phyloP scores from a whole-genome alignment of 345 rosid genomes.

The Hibiscus syriacus region DNA sequence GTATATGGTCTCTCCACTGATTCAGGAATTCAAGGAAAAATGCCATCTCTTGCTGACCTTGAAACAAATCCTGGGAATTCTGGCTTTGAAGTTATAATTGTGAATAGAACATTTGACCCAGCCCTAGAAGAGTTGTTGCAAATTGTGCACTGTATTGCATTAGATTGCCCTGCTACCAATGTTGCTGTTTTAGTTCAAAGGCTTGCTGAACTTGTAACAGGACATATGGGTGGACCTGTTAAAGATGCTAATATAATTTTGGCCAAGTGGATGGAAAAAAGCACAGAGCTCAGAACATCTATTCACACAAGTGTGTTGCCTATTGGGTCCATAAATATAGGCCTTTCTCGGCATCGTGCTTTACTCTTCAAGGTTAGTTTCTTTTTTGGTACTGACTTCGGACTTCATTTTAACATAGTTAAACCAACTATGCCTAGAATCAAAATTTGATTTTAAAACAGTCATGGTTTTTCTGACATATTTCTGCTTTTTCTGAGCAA shows the following conservation, averaged over 20 bases:
- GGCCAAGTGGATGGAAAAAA: constrained; percentile 84
- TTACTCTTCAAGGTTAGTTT: constrained; percentile 86
- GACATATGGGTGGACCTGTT: constrained; percentile 92
- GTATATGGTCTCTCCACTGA: constrained; percentile 59
- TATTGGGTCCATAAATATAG: constrained; percentile 78
- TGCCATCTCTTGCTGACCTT: constrained; percentile 82
- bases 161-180: constrained; percentile 64
- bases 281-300: constrained; percentile 67
- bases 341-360: constrained; percentile 92
- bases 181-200: constrained; percentile 59
- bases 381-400: not conserved
- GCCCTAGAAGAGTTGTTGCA: constrained; percentile 75
- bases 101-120: constrained; percentile 63
- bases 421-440: not conserved
- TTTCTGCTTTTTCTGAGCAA: not conserved
- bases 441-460: not conserved
- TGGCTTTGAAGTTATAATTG: constrained; percentile 75
- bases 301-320: constrained; percentile 74
- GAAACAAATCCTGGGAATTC: constrained; percentile 61
- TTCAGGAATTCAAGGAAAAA: constrained; percentile 50
- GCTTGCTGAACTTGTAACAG: constrained; percentile 87
- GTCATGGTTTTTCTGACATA: not conserved
- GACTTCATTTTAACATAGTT: not conserved
- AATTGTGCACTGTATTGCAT: constrained; percentile 63
- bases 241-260: constrained; percentile 76